phyloP scores from a whole-genome alignment of 169 alveolate species.

The Eimeria necatrix region DNA sequence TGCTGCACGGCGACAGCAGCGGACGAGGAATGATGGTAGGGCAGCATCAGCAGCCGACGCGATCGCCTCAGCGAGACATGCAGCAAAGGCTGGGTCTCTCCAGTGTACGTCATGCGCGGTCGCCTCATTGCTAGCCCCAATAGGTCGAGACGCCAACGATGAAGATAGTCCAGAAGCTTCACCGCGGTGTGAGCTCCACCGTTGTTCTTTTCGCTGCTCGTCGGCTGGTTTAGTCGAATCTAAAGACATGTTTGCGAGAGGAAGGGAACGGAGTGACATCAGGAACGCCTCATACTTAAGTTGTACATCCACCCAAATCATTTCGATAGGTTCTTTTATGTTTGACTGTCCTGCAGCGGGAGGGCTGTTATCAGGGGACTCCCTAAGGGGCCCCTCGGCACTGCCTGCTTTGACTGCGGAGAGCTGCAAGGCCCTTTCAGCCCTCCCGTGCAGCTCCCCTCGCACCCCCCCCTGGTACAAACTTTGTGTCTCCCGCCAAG shows the following conservation, averaged over 20 bases:
- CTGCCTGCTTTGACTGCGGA: conserved; percentile 76
- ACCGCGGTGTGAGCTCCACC: background rate
- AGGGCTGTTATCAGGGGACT: conserved; percentile 61
- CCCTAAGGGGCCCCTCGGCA: conserved; percentile 48
- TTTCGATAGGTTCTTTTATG: conserved; percentile 2
- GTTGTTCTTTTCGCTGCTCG: background rate
- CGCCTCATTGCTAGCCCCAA: background rate
- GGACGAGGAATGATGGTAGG: conserved; percentile 49
- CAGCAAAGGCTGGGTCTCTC: conserved; percentile 34
- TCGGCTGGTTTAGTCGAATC: background rate
- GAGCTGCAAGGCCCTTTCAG: conserved; percentile 73
- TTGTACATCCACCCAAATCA: conserved; percentile 65
- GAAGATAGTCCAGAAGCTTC: background rate
- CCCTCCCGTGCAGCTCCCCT: conserved; percentile 81
- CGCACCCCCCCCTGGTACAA: conserved; percentile 81
- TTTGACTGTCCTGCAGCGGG: conserved; percentile 19
- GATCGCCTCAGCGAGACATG: conserved; percentile 56
- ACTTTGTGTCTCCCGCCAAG: background rate
- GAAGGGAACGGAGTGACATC: conserved; percentile 52
- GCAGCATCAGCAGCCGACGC: conserved; percentile 62
- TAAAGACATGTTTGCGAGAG: background rate
- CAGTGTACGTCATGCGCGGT: background rate
- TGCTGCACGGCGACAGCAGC: conserved; percentile 77
- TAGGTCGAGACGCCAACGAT: background rate
- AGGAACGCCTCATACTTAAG: conserved; percentile 58